Base-by-base conservation (phyloP, 2,329 filamentous ascomycete genomes). In the Fusarium papillatum region DNA sequence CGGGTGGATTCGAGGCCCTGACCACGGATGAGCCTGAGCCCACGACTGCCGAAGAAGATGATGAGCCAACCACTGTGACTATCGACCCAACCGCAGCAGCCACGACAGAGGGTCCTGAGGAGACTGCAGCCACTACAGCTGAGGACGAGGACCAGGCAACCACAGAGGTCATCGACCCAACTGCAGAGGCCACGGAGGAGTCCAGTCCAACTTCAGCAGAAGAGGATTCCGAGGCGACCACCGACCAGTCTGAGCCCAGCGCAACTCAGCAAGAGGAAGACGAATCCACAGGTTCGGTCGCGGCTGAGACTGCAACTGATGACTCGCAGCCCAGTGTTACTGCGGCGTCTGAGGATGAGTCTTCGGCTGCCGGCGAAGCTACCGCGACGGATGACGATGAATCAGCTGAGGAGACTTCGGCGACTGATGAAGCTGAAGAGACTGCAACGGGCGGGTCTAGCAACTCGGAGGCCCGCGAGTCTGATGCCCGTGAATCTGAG, bases 381-480 rank as follows among this genome's bases (percentile, higher is more conserved):
- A 48, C 66, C 17, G 63, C 71, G 43, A 76, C 66, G 7, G 55
- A 62, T 8, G 60, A 34, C 31, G 53, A 43, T 16, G 36, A 24
- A 16, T 22, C 57, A 41, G 36, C 50, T 43, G 55, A 60, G 46
- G 61, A 22, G 16, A 36, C 61, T 38, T 61, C 66, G 14, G 66
- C 64, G 26, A 78, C 71, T 6, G 65, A 73, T 19, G 71, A 60
- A 38, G 74, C 74, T 75, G 69, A 77, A 24, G 73, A 72, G 70
- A 66, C 73, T 66, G 73, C 73, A 61, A 77, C 75, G 48, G 36
- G 65, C 2, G 72, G 69, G 64, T 71, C 75, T 71, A 67, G 70
- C 38, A 73, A 75, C 74, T 75, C 74, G 29, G 64, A 66, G 63
- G 75, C 74, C 70, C 69, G 74, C 69, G 72, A 75, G 69, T 73